phyloP scores from a whole-genome alignment of 371 early-diverging fungal genomes.

The Mucor racemosus region DNA sequence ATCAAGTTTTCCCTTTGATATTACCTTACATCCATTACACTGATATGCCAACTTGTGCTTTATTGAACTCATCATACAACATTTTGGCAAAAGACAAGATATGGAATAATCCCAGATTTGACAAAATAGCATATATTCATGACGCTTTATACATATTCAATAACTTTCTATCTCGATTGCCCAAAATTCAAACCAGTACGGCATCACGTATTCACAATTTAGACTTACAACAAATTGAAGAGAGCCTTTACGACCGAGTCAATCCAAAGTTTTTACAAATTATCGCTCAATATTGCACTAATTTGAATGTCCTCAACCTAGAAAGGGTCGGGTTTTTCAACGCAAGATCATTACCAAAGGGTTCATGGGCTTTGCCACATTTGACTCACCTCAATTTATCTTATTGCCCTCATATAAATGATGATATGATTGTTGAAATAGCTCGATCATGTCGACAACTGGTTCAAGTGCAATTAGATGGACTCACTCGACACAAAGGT shows the following conservation, averaged over 20 bases:
- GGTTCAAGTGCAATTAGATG: conserved; percentile 24
- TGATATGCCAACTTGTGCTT: conserved; percentile 1
- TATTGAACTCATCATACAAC: neutral
- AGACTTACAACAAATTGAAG: conserved; percentile 33
- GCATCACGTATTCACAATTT: conserved; percentile 18
- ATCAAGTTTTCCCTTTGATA: neutral
- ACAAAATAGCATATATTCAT: conserved; percentile 17
- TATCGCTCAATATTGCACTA: conserved; percentile 19
- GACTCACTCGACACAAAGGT: conserved; percentile 22
- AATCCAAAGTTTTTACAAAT: conserved; percentile 32
- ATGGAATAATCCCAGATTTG: conserved; percentile 16
- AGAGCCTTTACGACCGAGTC: conserved; percentile 37
- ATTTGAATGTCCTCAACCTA: conserved; percentile 27
- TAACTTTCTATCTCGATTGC: conserved; percentile 29
- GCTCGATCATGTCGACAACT: conserved; percentile 32
- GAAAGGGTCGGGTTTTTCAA: conserved; percentile 24
- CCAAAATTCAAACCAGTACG: conserved; percentile 12
- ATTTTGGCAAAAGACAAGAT: neutral
- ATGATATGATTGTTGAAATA: conserved; percentile 34
- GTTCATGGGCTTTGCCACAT: conserved; percentile 14
- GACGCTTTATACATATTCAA: conserved; percentile 33
- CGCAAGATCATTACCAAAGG: conserved; percentile 12
- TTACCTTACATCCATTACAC: conserved; percentile 1
- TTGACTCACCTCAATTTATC: conserved; percentile 36
- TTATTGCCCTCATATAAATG: conserved; percentile 32